These are phyloP conservation scores for Lipomyces spencermartinsiae DNA, from an alignment of 805 yeast species.

Conservation along the genomic window DNA sequence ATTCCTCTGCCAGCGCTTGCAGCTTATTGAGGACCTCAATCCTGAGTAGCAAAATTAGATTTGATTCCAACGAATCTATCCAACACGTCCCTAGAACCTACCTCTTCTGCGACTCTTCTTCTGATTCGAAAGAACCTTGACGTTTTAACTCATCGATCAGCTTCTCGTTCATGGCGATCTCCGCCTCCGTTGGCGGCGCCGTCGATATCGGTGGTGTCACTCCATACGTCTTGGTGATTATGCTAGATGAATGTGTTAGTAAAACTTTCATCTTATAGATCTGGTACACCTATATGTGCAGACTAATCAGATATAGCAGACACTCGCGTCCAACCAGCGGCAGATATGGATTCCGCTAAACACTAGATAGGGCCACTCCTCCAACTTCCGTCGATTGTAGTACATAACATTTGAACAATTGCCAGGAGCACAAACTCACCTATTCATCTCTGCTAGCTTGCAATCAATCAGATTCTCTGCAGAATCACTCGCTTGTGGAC, in stretches of 20 bases:
- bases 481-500: neutral
- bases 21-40: constrained; percentile 72
- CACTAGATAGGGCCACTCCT: neutral
- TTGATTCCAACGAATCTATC: neutral
- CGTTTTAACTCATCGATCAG: constrained; percentile 78
- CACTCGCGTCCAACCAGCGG: neutral
- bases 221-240: constrained; percentile 53
- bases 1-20: constrained; percentile 77
- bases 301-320: neutral
- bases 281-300: neutral
- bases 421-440: neutral
- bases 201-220: constrained; percentile 84
- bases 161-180: constrained; percentile 73
- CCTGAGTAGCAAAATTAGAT: constrained; percentile 50
- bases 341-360: neutral
- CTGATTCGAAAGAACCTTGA: constrained; percentile 89
- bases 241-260: neutral
- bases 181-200: constrained; percentile 84
- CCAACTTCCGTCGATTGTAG: neutral
- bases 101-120: constrained; percentile 73
- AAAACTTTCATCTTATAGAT: neutral
- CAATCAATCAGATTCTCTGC: neutral
- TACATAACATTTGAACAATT: neutral
- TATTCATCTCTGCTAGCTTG: neutral
- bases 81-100: constrained; percentile 8